These are phyloP conservation scores for Micromonas commoda DNA, from an alignment of 139 green algal genomes.

Conservation along the genomic window DNA sequence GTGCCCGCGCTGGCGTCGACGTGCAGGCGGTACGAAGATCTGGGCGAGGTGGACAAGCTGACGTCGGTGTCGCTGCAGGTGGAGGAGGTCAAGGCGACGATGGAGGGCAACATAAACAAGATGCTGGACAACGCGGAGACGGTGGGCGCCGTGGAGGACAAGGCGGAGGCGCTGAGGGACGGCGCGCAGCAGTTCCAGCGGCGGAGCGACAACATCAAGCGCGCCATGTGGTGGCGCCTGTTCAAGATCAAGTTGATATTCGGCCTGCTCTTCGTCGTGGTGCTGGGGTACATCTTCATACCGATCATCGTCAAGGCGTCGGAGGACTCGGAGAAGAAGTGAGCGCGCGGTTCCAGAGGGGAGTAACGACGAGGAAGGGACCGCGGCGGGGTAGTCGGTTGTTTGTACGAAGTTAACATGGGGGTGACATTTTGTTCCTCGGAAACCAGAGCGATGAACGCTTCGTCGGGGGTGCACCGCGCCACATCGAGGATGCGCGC, in stretches of 20 bases:
- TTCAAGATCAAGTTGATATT: constrained; percentile 32
- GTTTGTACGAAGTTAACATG: too few relatives aligned
- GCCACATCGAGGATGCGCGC: too few relatives aligned
- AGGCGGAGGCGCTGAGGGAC: constrained; percentile 19
- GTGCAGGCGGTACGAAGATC: constrained; percentile 10
- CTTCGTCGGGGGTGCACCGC: too few relatives aligned
- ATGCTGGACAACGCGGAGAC: constrained; percentile 35
- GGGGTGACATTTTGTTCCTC: too few relatives aligned
- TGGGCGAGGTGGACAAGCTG: constrained; percentile 11
- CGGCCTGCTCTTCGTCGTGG: constrained; percentile 10
- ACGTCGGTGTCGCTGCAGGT: constrained; percentile 19
- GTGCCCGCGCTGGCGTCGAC: not conserved
- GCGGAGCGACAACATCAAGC: constrained; percentile 22
- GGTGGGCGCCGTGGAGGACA: constrained; percentile 24
- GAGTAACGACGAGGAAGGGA: too few relatives aligned
- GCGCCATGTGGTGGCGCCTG: constrained; percentile 23
- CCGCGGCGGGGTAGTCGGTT: too few relatives aligned
- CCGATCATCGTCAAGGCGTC: constrained; percentile 23
- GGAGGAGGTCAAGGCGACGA: constrained; percentile 35
- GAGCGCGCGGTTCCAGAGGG: not conserved
- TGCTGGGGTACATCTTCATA: constrained; percentile 29
- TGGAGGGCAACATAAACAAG: constrained; percentile 36
- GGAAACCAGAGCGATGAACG: too few relatives aligned
- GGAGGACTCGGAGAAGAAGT: not conserved
- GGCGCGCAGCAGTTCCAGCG: constrained; percentile 28